phyloP scores from a whole-genome alignment of 176 grass and related monocot genomes.

The Musa itinerans region DNA sequence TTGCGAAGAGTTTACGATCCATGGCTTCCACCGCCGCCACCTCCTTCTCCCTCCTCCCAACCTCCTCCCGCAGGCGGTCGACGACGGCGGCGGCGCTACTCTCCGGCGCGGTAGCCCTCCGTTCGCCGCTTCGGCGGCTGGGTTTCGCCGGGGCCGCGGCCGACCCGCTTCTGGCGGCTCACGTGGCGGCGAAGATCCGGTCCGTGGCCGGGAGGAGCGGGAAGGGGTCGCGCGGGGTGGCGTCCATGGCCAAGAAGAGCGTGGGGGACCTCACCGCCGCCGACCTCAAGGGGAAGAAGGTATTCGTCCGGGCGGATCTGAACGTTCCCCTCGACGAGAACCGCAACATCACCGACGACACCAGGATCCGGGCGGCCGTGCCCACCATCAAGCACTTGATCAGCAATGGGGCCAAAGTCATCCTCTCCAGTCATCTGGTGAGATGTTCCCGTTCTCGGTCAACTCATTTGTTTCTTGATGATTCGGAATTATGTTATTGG shows the following conservation, averaged over 20 bases:
- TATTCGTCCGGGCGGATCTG: conserved; percentile 55
- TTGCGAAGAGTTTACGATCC: background rate
- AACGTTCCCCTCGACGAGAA: conserved; percentile 60
- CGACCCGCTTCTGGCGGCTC: conserved; percentile 32
- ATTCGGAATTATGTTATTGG: background rate
- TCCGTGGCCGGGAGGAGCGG: conserved; percentile 10
- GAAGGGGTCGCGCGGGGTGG: conserved; percentile 32
- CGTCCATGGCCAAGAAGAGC: conserved; percentile 54
- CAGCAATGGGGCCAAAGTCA: conserved; percentile 47
- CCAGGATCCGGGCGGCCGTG: conserved; percentile 49
- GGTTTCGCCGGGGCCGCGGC: conserved; percentile 15
- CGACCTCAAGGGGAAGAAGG: conserved; percentile 55
- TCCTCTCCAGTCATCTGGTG: conserved; percentile 64
- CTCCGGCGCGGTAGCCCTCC: conserved; percentile 29
- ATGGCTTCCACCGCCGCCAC: conserved; percentile 2
- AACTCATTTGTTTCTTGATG: background rate
- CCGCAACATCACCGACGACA: conserved; percentile 64
- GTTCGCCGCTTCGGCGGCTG: conserved; percentile 12
- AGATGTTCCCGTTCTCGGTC: background rate
- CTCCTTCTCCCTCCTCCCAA: conserved; percentile 23
- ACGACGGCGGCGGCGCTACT: background rate
- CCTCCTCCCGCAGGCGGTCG: conserved; percentile 22
- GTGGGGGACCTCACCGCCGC: conserved; percentile 46
- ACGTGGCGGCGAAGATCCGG: conserved; percentile 40
- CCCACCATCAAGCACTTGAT: conserved; percentile 63